Base-by-base conservation (phyloP, 192 early-diverging fungal species). In the Paraglomus brasilianum region DNA sequence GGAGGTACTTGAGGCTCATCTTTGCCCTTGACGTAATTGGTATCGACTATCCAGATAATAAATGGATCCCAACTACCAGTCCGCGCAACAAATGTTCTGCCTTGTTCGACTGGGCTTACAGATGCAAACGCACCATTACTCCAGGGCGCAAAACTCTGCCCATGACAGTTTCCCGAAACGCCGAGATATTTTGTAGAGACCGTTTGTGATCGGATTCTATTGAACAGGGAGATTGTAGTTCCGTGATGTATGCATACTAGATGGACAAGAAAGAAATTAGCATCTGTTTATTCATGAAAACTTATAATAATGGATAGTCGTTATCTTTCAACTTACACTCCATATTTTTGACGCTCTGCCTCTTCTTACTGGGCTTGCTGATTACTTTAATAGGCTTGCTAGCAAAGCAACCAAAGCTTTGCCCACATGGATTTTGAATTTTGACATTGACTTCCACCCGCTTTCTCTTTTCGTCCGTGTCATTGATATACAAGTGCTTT, bases 321-420 rank as follows among this genome's bases (percentile, higher is more conserved):
- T 47, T 43, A 44, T 53, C 36, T 44, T 9, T 21, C 5, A 8
- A 74, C 74, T 80, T 78, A 81, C 81, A 76, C 66, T 91, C 86
- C 76, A 89, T 87, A 74, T 91, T 91, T 72, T 93, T 93, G 15
- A 86, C 84, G 51, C 88, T 93, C 63, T 93, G 91, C 48, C 90
- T 83, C 80, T 94, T 95, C 79, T 93, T 95, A 48, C 87, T 89
- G 2, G 95, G 94, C 77, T 97, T 97, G 69, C 90, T 92, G 59
- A 97, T 95, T 17, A 95, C 91, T 60, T 91, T 92, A 71, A 97
- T 89, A 6, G 90, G 88, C 45, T 85, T 85, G 47, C 90, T 89
- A 19, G 88, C 83, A 77, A 94, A 88, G 46, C 85, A 85, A 17
- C 87, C 86, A 38, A 89, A 71, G 50, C 80, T 72, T 8, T 87